Evolutionary conservation across 2,329 filamentous ascomycete genomes (phyloP).

Genomic region (Fusarium globosum): DNA sequence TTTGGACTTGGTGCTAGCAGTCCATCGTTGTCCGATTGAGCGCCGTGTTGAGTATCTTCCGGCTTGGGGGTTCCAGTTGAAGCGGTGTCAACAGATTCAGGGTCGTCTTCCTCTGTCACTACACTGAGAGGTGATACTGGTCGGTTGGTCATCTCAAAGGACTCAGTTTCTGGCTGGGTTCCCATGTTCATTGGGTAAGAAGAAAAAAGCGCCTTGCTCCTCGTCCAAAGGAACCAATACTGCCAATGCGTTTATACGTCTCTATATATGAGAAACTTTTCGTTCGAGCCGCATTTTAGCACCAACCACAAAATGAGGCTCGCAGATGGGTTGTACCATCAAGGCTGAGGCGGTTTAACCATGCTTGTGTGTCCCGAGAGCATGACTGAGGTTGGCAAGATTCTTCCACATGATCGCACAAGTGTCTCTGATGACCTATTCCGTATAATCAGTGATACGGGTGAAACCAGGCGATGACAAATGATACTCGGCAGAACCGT

Average conservation of each 20-base stretch:
- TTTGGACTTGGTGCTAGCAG: not conserved
- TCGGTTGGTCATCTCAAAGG: not conserved
- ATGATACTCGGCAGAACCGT: not conserved
- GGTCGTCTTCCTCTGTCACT: not conserved
- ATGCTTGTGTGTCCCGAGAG: conserved; percentile 13
- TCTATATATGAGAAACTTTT: not conserved
- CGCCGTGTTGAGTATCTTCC: not conserved
- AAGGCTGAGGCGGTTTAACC: not conserved
- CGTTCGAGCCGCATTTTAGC: not conserved
- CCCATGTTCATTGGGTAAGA: not conserved
- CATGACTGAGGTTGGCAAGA: not conserved
- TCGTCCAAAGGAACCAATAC: not conserved
- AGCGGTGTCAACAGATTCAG: not conserved
- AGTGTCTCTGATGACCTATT: not conserved
- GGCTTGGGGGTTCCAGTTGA: not conserved
- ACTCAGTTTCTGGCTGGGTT: not conserved
- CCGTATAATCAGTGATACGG: conserved; percentile 1
- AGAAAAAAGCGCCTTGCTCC: not conserved
- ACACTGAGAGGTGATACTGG: not conserved
- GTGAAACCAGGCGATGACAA: conserved; percentile 10
- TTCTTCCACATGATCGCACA: conserved; percentile 14
- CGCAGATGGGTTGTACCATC: not conserved
- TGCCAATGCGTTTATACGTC: not conserved
- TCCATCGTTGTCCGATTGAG: not conserved
- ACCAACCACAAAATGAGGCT: not conserved